Conservation (phyloP, 768 basidiomycete genomes). For the Tulasnella calospora region DNA sequence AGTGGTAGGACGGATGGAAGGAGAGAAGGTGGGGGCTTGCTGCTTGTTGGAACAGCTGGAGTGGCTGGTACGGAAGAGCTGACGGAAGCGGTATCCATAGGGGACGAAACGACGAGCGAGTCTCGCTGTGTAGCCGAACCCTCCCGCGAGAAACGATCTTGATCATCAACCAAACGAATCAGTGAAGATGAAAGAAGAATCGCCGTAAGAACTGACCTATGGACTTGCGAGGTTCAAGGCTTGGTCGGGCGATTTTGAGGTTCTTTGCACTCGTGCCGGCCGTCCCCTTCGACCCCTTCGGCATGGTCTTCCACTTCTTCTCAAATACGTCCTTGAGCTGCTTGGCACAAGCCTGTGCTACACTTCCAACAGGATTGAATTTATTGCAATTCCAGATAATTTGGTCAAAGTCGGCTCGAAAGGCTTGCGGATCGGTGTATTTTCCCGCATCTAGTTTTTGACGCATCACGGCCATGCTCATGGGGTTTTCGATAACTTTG, state of each 20-base stretch:
- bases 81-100: not conserved
- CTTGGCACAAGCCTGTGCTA: constrained; percentile 38
- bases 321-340: constrained; percentile 40
- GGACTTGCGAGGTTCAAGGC: not conserved
- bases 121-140: constrained; percentile 12
- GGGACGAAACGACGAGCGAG: constrained; percentile 29
- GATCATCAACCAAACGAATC: not conserved
- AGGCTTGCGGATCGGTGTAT: constrained; percentile 37
- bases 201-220: not conserved
- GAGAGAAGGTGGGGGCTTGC: constrained; percentile 14
- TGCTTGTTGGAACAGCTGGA: constrained; percentile 32
- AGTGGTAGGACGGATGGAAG: constrained; percentile 30
- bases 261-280: constrained; percentile 31
- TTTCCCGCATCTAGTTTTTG: constrained; percentile 36
- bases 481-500: constrained; percentile 40
- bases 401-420: constrained; percentile 40
- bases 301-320: constrained; percentile 39
- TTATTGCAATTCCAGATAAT: constrained; percentile 43
- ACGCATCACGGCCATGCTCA: constrained; percentile 42
- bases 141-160: not conserved
- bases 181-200: not conserved
- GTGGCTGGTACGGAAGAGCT: constrained; percentile 18
- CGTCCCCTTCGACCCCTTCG: constrained; percentile 29
- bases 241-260: constrained; percentile 11
- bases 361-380: constrained; percentile 42